Percentiles rank a stretch among this genome's conserved stretches.
phyloP scores from a whole-genome alignment of 352 stramenopile genomes.

The Hyaloperonospora arabidopsidis region DNA sequence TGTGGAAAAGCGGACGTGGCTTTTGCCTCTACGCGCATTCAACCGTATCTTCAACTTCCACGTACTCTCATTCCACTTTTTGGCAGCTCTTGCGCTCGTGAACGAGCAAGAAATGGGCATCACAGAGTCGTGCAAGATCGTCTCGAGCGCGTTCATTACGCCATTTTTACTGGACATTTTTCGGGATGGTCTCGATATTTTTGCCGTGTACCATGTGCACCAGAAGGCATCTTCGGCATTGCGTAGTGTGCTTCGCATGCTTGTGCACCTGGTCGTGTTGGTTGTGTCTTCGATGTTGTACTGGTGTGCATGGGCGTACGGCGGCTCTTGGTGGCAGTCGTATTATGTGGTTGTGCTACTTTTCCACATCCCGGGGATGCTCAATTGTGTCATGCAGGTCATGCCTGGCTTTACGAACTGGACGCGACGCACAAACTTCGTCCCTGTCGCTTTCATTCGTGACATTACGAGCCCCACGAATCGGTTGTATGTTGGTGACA shows the following conservation, averaged over 20 bases:
- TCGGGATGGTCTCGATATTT: conserved; percentile 90
- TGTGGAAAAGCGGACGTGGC: conserved; percentile 95
- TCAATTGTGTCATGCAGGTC: conserved; percentile 75
- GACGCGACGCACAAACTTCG: conserved; percentile 61
- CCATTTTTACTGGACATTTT: conserved; percentile 83
- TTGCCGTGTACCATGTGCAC: conserved; percentile 54
- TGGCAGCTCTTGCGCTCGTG: conserved; percentile 88
- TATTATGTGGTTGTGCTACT: conserved; percentile 52
- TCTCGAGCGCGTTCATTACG: conserved; percentile 90
- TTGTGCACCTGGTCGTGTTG: conserved; percentile 55
- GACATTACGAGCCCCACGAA: conserved; percentile 92
- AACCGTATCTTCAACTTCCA: conserved; percentile 96
- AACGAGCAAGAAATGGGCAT: conserved; percentile 88
- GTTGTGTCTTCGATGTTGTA: conserved; percentile 68
- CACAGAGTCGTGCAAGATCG: conserved; percentile 69
- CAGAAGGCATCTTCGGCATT: conserved; percentile 53
- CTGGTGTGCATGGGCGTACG: conserved; percentile 70
- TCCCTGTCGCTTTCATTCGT: conserved; percentile 55
- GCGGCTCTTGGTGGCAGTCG: conserved; percentile 46
- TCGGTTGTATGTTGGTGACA: conserved; percentile 94
- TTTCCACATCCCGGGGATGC: conserved; percentile 59
- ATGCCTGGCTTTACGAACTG: conserved; percentile 73
- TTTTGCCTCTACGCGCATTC: conserved; percentile 92
- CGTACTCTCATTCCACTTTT: conserved; percentile 94
- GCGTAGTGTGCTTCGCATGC: conserved; percentile 82